These are phyloP conservation scores for Neocallimastix lanati DNA, from an alignment of 192 early-diverging fungal genomes.

Conservation along the genomic window DNA sequence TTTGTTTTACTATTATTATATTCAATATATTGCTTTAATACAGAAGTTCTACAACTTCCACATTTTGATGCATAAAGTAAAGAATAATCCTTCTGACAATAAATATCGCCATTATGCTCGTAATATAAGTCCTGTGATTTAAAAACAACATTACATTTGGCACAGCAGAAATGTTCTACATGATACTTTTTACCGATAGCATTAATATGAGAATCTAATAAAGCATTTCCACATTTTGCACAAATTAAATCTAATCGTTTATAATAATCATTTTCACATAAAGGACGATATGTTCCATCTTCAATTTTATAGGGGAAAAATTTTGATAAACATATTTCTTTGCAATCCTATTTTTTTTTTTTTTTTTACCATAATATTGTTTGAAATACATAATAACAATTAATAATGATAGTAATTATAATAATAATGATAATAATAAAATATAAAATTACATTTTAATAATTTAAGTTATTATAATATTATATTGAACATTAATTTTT, in stretches of 20 bases:
- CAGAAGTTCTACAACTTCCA: constrained; percentile 82
- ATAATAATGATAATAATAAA: no score
- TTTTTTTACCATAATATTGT: no score
- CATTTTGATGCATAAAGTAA: constrained; percentile 74
- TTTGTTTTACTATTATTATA: constrained; percentile 31
- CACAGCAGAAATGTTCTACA: constrained; percentile 93
- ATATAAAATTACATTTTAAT: no score
- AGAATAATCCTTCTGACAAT: constrained; percentile 89
- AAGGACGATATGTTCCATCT: constrained; percentile 37
- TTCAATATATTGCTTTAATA: no score
- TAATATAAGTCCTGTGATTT: constrained; percentile 91
- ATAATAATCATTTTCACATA: constrained; percentile 84
- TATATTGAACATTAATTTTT: no score
- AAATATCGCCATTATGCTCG: constrained; percentile 80
- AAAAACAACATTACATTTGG: constrained; percentile 79
- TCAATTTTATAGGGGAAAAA: constrained; percentile 52
- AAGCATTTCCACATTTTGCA: constrained; percentile 67
- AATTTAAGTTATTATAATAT: no score
- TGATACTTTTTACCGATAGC: constrained; percentile 89
- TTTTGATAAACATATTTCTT: constrained; percentile 55
- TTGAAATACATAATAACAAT: no score
- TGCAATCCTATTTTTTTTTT: constrained; percentile 47
- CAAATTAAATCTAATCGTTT: constrained; percentile 62
- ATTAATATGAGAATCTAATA: constrained; percentile 79
- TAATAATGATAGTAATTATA: no score